Evolutionary conservation across 208 protist species (phyloP).

Genomic region (Wallacemonas collosoma): DNA sequence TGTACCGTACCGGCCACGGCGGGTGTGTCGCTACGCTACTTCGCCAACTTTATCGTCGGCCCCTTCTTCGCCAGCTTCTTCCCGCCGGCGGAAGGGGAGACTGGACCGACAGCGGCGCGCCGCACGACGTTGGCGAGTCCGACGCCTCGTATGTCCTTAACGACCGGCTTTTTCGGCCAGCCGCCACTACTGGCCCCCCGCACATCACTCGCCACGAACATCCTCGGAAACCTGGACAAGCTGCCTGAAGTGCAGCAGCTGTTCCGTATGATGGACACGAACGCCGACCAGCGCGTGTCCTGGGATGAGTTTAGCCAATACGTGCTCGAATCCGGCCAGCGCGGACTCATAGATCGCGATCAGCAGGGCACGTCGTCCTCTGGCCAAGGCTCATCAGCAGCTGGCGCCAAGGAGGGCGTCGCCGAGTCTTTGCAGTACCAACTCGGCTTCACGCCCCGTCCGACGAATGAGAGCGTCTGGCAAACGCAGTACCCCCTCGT

Average conservation of each 20-base stretch:
- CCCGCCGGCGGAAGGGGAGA: slow-evolving; percentile 5
- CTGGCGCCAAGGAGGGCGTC: not conserved
- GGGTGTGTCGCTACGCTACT: slow-evolving; percentile 52
- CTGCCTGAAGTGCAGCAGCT: slow-evolving; percentile 37
- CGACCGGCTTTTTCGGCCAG: not conserved
- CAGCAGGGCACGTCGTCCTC: not conserved
- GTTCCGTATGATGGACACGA: slow-evolving; percentile 68
- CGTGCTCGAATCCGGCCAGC: slow-evolving; percentile 47
- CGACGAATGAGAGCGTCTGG: slow-evolving; percentile 67
- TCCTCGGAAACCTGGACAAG: not conserved
- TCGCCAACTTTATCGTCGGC: slow-evolving; percentile 57
- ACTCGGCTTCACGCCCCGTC: slow-evolving; percentile 39
- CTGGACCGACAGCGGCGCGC: no score
- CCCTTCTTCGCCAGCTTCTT: slow-evolving; percentile 52
- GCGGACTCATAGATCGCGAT: not conserved
- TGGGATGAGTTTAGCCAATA: slow-evolving; percentile 71
- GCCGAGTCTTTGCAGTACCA: slow-evolving; percentile 9
- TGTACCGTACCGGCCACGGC: slow-evolving; percentile 21
- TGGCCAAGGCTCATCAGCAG: not conserved
- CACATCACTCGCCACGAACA: not conserved
- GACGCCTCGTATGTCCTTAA: not conserved
- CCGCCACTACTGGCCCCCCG: not conserved
- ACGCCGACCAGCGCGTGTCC: slow-evolving; percentile 54
- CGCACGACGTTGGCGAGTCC: no score
- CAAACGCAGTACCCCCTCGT: slow-evolving; percentile 67